Evolutionary conservation across 1,284 basidiomycete species (phyloP).

Genomic region (Trametes polyzona): DNA sequence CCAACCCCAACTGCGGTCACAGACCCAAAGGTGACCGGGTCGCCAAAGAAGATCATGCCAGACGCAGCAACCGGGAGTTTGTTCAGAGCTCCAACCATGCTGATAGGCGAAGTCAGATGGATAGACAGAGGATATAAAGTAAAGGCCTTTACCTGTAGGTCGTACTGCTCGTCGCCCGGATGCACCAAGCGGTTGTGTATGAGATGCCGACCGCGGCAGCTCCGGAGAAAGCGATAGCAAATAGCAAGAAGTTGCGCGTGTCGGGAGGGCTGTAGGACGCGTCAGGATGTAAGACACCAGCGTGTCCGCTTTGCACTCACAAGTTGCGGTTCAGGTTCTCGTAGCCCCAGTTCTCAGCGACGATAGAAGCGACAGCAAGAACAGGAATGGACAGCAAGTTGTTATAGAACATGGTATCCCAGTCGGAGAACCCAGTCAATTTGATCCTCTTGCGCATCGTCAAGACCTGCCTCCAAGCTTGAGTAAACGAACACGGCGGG

Average conservation of each 20-base stretch:
- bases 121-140: neutral
- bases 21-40: slow-evolving; percentile 85
- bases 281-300: no score
- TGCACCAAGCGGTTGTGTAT: slow-evolving; percentile 99
- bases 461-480: slow-evolving; percentile 63
- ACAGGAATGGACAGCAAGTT: slow-evolving; percentile 96
- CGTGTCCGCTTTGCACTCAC: slow-evolving; percentile 60
- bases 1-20: slow-evolving; percentile 89
- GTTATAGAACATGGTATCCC: slow-evolving; percentile 99
- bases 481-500: neutral
- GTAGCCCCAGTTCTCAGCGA: slow-evolving; percentile 90
- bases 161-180: slow-evolving; percentile 94
- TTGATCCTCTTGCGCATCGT: slow-evolving; percentile 99
- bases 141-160: slow-evolving; percentile 78
- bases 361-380: slow-evolving; percentile 80
- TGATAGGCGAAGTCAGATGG: slow-evolving; percentile 37
- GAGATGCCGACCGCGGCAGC: slow-evolving; percentile 97
- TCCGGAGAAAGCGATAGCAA: slow-evolving; percentile 93
- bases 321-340: slow-evolving; percentile 87
- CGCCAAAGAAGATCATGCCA: slow-evolving; percentile 95
- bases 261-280: slow-evolving; percentile 70
- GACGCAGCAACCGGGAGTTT: slow-evolving; percentile 97
- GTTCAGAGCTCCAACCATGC: slow-evolving; percentile 99
- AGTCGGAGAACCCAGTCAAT: slow-evolving; percentile 96
- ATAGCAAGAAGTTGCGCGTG: slow-evolving; percentile 80